Conservation (phyloP, 192 early-diverging fungal genomes). For the Rhizophagus clarus region DNA sequence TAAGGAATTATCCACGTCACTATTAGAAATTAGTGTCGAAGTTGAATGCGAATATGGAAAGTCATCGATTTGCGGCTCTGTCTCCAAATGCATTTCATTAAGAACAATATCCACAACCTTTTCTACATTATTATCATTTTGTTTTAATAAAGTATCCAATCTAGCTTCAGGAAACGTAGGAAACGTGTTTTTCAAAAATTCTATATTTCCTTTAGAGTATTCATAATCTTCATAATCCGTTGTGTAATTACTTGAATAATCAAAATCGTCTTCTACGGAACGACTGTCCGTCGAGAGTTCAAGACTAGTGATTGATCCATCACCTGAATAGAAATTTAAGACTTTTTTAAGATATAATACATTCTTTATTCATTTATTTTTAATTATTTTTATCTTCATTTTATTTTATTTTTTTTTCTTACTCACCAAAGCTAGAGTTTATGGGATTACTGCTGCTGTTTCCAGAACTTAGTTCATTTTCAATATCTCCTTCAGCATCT, state of each 20-base stretch:
- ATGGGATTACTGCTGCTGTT: not conserved
- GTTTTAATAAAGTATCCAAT: not conserved
- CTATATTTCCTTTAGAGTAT: not conserved
- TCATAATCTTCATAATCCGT: not conserved
- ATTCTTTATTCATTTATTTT: not conserved
- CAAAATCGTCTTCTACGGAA: not conserved
- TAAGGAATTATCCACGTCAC: slow-evolving; percentile 9
- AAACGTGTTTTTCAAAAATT: slow-evolving; percentile 23
- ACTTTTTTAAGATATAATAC: not conserved
- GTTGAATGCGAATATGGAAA: not conserved
- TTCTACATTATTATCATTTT: slow-evolving; percentile 18
- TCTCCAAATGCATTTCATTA: not conserved
- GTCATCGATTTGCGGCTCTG: not conserved
- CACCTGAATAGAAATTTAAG: not conserved
- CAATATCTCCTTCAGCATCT: not conserved
- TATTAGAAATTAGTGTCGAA: not conserved
- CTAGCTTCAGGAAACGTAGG: not conserved
- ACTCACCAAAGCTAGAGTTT: not conserved
- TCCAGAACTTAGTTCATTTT: not conserved
- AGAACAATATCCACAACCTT: not conserved
- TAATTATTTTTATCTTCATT: too few species aligned
- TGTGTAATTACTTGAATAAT: too few species aligned
- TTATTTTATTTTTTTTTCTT: not conserved
- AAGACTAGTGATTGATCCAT: not conserved
- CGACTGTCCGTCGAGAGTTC: not conserved